Evolutionary conservation across 2,329 filamentous ascomycete species (phyloP).

Genomic region (Venturia carpophila): DNA sequence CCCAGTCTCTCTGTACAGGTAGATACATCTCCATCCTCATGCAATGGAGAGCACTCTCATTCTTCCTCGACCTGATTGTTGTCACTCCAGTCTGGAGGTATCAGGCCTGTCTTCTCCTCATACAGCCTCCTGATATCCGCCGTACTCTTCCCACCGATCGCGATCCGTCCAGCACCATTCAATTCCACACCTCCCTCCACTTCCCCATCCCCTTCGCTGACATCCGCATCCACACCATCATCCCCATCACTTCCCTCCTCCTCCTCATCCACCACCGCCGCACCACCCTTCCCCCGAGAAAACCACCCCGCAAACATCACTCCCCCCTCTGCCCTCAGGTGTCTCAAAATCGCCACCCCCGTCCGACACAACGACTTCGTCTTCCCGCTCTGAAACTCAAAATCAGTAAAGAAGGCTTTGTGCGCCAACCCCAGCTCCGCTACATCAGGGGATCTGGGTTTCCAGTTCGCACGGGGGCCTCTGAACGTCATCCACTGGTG

Average conservation of each 20-base stretch:
- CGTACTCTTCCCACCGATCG: neutral
- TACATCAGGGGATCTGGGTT: neutral
- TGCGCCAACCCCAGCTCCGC: neutral
- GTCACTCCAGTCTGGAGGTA: neutral
- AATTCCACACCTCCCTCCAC: neutral
- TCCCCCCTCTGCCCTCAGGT: neutral
- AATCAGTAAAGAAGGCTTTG: neutral
- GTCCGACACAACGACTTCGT: neutral
- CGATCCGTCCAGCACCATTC: neutral
- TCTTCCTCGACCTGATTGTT: too few relatives aligned
- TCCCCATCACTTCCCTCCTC: neutral
- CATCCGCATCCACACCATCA: neutral
- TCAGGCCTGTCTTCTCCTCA: neutral
- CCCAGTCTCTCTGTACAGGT: too few relatives aligned
- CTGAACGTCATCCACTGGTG: neutral
- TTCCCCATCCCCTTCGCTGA: neutral
- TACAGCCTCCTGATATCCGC: neutral
- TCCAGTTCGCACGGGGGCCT: neutral
- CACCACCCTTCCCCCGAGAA: neutral
- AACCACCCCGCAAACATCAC: neutral
- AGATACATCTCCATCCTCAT: too few relatives aligned
- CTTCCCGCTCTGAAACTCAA: neutral
- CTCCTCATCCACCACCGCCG: neutral
- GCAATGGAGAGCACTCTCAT: too few relatives aligned
- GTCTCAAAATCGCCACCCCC: neutral